Percentiles rank a stretch among this genome's conserved stretches.
Conservation (phyloP, 1,284 basidiomycete species). For the Exsudoporus floridanus region DNA sequence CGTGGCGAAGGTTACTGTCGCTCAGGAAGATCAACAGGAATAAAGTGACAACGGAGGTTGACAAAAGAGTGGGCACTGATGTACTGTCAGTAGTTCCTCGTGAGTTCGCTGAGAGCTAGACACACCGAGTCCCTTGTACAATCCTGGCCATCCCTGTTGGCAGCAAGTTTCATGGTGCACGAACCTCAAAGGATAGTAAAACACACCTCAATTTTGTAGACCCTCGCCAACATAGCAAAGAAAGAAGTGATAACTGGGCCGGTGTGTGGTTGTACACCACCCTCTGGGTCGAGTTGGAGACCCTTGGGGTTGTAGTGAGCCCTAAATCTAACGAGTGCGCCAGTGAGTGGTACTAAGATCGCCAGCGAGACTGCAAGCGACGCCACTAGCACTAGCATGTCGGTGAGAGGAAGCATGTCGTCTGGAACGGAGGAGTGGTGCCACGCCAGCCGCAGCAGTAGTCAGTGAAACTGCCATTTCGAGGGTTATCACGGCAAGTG, state of each 20-base stretch:
- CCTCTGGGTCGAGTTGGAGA: constrained; percentile 78
- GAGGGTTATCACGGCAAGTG: constrained; percentile 29
- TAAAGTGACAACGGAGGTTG: constrained; percentile 56
- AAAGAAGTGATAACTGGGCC: constrained; percentile 64
- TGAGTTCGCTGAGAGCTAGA: constrained; percentile 12
- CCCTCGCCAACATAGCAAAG: constrained; percentile 71
- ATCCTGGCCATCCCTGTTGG: constrained; percentile 65
- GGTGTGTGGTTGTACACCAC: constrained; percentile 71
- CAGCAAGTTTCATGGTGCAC: not conserved
- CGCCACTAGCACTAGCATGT: constrained; percentile 47
- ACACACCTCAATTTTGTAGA: constrained; percentile 73
- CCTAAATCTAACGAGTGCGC: constrained; percentile 69
- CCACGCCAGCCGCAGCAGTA: not conserved
- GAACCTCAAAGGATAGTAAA: not conserved
- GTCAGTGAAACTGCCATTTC: constrained; percentile 5
- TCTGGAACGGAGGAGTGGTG: constrained; percentile 6
- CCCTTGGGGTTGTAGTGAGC: constrained; percentile 83
- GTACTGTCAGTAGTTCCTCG: constrained; percentile 11
- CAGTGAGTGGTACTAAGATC: constrained; percentile 62
- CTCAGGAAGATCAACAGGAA: constrained; percentile 56
- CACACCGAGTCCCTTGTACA: constrained; percentile 85
- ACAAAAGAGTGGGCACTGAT: constrained; percentile 71
- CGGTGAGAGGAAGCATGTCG: constrained; percentile 41
- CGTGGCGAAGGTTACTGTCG: constrained; percentile 57
- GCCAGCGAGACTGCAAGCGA: constrained; percentile 52